Percentiles rank a stretch among this genome's conserved stretches.
Evolutionary conservation across 2,329 filamentous ascomycete species (phyloP).

Genomic region (Huntiella moniliformis): DNA sequence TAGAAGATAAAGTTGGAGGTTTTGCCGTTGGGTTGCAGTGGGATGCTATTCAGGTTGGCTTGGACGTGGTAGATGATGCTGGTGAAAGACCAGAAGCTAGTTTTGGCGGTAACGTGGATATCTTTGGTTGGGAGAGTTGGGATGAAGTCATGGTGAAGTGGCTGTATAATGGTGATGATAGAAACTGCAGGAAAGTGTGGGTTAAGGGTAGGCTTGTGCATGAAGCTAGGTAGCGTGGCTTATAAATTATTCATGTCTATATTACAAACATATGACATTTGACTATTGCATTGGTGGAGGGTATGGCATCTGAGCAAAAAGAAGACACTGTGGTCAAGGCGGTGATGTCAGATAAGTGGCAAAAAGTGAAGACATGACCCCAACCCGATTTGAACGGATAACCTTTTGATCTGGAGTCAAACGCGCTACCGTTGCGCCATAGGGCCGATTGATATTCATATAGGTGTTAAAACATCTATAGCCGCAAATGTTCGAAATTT

Average conservation of each 20-base stretch:
- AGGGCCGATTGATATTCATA: background rate
- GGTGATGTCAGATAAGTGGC: too few relatives aligned
- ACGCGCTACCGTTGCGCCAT: constrained; percentile 11
- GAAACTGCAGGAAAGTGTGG: constrained; percentile 81
- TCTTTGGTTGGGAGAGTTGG: constrained; percentile 88
- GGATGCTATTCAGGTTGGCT: constrained; percentile 68
- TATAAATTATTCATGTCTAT: background rate
- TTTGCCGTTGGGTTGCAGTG: constrained; percentile 79
- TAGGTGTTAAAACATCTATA: too few relatives aligned
- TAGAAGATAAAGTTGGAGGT: constrained; percentile 51
- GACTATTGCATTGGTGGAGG: too few relatives aligned
- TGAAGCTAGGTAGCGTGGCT: constrained; percentile 19
- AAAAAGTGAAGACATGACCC: too few relatives aligned
- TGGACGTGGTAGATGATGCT: constrained; percentile 32
- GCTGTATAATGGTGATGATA: constrained; percentile 83
- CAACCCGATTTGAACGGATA: constrained; percentile 12
- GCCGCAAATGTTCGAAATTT: too few relatives aligned
- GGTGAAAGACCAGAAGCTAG: constrained; percentile 17
- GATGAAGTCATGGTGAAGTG: constrained; percentile 78
- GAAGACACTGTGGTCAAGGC: too few relatives aligned
- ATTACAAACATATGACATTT: background rate
- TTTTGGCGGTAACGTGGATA: constrained; percentile 50
- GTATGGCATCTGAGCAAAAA: too few relatives aligned
- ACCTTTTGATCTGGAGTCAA: constrained; percentile 13
- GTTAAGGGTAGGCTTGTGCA: constrained; percentile 72